phyloP scores from a whole-genome alignment of 805 yeast genomes.

The Pichia occidentalis region DNA sequence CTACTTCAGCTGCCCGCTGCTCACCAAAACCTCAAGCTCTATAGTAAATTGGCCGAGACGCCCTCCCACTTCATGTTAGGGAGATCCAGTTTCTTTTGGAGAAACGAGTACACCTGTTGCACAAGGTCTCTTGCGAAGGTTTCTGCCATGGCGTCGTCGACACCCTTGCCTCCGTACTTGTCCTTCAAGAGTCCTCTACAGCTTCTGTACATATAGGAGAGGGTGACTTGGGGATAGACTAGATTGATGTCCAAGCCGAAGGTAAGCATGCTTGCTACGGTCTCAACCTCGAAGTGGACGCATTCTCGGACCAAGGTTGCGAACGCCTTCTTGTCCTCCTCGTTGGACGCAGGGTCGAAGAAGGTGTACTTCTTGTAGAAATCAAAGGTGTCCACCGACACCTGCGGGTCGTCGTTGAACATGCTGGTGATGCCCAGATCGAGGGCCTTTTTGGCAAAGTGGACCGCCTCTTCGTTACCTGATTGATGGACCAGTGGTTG shows the following conservation, averaged over 20 bases:
- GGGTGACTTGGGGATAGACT: conserved; percentile 10
- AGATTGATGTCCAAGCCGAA: conserved; percentile 12
- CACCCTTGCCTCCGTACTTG: conserved; percentile 2
- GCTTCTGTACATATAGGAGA: conserved; percentile 11
- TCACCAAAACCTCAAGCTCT: too few relatives aligned
- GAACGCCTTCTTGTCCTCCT: conserved; percentile 8
- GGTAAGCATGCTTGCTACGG: conserved; percentile 14
- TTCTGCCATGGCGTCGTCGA: conserved; percentile 9
- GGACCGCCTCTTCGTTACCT: conserved; percentile 10
- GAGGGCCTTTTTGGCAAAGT: conserved; percentile 11
- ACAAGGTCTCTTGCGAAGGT: conserved; percentile 10
- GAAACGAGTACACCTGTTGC: conserved; percentile 5
- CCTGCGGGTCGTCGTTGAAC: conserved; percentile 14
- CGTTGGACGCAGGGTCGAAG: conserved; percentile 10
- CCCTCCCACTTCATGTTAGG: conserved; percentile 12
- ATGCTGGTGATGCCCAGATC: conserved; percentile 11
- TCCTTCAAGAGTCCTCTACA: conserved; percentile 9
- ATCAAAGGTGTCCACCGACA: conserved; percentile 11
- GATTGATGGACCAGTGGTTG: conserved; percentile 11
- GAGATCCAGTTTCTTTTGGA: conserved; percentile 7
- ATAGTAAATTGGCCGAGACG: conserved; percentile 9
- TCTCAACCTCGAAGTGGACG: conserved; percentile 17
- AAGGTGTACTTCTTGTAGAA: conserved; percentile 8
- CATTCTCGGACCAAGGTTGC: conserved; percentile 15
- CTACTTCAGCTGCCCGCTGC: too few relatives aligned